Percentiles rank a stretch among this genome's conserved stretches.
These are phyloP conservation scores for Sarcodon sp. DNA, from an alignment of 768 basidiomycete genomes.

Conservation along the genomic window DNA sequence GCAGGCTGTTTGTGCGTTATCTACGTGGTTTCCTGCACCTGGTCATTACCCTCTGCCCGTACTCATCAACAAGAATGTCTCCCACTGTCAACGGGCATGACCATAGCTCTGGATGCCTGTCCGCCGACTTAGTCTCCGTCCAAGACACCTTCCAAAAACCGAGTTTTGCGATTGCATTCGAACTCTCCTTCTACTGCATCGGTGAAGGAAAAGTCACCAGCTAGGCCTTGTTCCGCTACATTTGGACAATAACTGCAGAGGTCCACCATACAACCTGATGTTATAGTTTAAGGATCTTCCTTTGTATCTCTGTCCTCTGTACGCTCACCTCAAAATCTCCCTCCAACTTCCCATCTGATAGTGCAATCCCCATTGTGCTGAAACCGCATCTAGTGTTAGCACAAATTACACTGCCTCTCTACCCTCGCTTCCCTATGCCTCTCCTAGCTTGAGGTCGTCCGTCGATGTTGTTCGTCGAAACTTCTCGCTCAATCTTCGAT, in stretches of 20 bases:
- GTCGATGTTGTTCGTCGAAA: constrained; percentile 55
- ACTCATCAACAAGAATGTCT: constrained; percentile 18
- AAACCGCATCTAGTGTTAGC: constrained; percentile 66
- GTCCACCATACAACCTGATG: constrained; percentile 55
- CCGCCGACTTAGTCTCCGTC: constrained; percentile 31
- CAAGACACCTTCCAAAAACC: constrained; percentile 90
- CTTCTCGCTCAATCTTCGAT: constrained; percentile 87
- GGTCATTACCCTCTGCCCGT: not conserved
- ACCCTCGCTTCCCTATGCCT: constrained; percentile 39
- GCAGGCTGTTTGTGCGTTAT: constrained; percentile 1
- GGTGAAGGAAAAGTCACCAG: constrained; percentile 34
- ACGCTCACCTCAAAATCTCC: constrained; percentile 26
- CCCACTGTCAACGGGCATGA: constrained; percentile 22
- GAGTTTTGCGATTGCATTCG: constrained; percentile 84
- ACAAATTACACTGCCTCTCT: constrained; percentile 47
- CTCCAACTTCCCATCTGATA: constrained; percentile 40
- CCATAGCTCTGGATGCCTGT: constrained; percentile 20
- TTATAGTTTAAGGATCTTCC: constrained; percentile 69
- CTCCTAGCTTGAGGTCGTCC: constrained; percentile 64
- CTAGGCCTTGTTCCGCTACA: constrained; percentile 56
- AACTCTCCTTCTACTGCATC: constrained; percentile 53
- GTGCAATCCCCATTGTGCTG: constrained; percentile 46
- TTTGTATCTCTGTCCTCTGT: constrained; percentile 63
- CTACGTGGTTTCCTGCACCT: not conserved
- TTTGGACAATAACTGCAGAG: constrained; percentile 59